Evolutionary conservation across 805 yeast species (phyloP).

Genomic region (Wickerhamiella hasegawae): DNA sequence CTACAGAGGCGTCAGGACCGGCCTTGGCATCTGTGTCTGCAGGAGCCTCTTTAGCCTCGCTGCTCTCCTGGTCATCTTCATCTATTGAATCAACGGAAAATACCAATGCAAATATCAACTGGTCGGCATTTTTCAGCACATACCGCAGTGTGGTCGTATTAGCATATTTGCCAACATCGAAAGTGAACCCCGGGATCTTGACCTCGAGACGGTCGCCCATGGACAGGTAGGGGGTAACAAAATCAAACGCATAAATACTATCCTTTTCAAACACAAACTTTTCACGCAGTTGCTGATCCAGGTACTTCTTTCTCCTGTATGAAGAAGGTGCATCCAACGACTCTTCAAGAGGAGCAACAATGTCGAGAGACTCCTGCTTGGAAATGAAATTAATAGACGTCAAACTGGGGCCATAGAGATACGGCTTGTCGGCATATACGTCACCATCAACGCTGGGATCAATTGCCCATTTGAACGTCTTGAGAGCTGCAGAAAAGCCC

Average conservation of each 20-base stretch:
- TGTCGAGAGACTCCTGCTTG: conserved; percentile 5
- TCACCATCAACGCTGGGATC: conserved; percentile 56
- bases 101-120: conserved; percentile 16
- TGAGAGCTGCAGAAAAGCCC: conserved; percentile 37
- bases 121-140: conserved; percentile 17
- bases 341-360: conserved; percentile 13
- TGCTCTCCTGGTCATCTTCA: neutral
- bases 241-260: conserved; percentile 31
- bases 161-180: conserved; percentile 24
- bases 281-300: conserved; percentile 24
- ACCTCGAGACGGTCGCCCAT: conserved; percentile 36
- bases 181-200: conserved; percentile 32
- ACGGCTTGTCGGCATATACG: conserved; percentile 43
- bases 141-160: conserved; percentile 24
- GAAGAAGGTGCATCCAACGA: conserved; percentile 13
- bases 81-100: conserved; percentile 14
- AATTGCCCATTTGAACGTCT: conserved; percentile 38
- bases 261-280: conserved; percentile 27
- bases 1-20: too few species aligned
- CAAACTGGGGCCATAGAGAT: conserved; percentile 43
- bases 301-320: conserved; percentile 32
- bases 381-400: conserved; percentile 37
- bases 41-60: neutral
- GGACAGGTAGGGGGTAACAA: conserved; percentile 38
- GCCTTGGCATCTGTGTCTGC: neutral